Evolutionary conservation across 73 alveolate genomes (phyloP).

Genomic region (Breviolum minutum): DNA sequence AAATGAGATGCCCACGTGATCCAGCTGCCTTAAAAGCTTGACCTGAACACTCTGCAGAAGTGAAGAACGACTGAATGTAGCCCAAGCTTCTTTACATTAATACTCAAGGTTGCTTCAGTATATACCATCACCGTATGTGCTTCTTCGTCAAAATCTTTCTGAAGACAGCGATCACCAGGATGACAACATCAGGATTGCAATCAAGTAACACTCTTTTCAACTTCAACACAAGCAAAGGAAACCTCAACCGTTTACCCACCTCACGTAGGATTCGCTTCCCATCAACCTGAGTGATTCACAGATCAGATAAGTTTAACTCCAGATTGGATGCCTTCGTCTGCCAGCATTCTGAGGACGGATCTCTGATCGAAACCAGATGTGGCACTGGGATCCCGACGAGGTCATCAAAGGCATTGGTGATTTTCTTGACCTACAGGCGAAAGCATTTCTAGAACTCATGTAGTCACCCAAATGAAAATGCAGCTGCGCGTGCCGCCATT

Average conservation of each 20-base stretch:
- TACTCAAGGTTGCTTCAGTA: no score
- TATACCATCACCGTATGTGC: no score
- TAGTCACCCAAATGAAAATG: not conserved
- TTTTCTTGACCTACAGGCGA: slow-evolving; percentile 48
- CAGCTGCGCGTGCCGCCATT: slow-evolving; percentile 54
- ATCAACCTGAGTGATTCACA: slow-evolving; percentile 30
- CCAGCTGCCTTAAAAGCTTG: slow-evolving; percentile 96
- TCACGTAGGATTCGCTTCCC: slow-evolving; percentile 90
- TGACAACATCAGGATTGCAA: no score
- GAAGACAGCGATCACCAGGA: no score
- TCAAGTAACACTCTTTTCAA: no score
- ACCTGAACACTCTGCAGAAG: not conserved
- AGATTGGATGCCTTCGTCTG: no score
- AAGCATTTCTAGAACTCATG: not conserved
- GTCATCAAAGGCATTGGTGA: slow-evolving; percentile 80
- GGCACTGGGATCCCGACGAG: not conserved
- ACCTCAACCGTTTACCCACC: not conserved
- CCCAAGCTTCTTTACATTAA: not conserved
- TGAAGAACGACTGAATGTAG: not conserved
- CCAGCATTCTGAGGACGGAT: no score
- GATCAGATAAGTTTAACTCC: not conserved
- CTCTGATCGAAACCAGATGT: no score
- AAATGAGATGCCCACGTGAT: slow-evolving; percentile 94
- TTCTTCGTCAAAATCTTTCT: no score
- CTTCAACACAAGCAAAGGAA: no score